phyloP scores from a whole-genome alignment of 371 early-diverging fungal genomes.

The Chytridium lagenaria region DNA sequence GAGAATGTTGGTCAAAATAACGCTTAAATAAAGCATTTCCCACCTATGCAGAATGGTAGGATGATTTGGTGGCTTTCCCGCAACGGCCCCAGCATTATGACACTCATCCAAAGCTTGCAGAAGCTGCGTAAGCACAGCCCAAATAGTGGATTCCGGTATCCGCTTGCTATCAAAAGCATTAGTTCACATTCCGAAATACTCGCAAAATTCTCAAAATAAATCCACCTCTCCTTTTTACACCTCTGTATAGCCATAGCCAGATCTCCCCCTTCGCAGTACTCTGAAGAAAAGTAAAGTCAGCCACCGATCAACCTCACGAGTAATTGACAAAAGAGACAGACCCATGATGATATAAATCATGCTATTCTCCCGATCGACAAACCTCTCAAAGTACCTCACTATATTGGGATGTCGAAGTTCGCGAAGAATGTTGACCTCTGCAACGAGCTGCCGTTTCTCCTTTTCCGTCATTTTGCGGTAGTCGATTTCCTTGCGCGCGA shows the following conservation, averaged over 20 bases:
- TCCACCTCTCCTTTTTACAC: slow-evolving; percentile 60
- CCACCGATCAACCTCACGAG: background rate
- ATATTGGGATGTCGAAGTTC: slow-evolving; percentile 75
- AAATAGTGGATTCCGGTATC: slow-evolving; percentile 66
- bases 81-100: slow-evolving; percentile 56
- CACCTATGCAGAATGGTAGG: slow-evolving; percentile 26
- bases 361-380: slow-evolving; percentile 65
- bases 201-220: background rate
- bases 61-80: slow-evolving; percentile 13
- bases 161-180: slow-evolving; percentile 41
- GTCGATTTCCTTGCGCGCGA: slow-evolving; percentile 78
- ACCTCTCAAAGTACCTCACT: slow-evolving; percentile 72
- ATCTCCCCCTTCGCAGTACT: slow-evolving; percentile 64
- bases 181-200: too few species aligned
- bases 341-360: slow-evolving; percentile 77
- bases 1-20: slow-evolving; percentile 32
- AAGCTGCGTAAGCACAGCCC: slow-evolving; percentile 66
- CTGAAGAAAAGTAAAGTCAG: slow-evolving; percentile 21
- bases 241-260: slow-evolving; percentile 63
- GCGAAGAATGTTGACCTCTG: slow-evolving; percentile 75
- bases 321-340: slow-evolving; percentile 15
- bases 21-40: background rate
- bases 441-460: slow-evolving; percentile 71
- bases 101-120: slow-evolving; percentile 69
- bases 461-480: slow-evolving; percentile 69